Evolutionary conservation across 306 rosid species (phyloP).

Genomic region (Trifolium pratense): DNA sequence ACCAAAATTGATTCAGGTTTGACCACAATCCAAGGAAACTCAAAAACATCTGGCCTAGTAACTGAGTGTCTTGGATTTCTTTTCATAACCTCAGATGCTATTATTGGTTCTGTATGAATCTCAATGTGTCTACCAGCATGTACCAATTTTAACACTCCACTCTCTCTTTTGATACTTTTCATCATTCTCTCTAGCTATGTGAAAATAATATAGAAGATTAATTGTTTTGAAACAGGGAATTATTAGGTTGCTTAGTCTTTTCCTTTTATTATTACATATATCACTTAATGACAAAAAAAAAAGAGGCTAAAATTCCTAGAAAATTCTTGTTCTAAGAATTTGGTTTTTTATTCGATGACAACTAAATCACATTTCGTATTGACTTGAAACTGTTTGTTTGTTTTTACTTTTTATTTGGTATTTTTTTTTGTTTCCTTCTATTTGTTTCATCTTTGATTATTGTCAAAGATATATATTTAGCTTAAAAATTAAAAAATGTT

Average conservation of each 20-base stretch:
- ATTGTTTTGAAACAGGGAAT: slow-evolving; percentile 36
- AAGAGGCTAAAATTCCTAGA: slow-evolving; percentile 13
- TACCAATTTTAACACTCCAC: slow-evolving; percentile 58
- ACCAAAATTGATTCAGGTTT: slow-evolving; percentile 63
- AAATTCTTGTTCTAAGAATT: slow-evolving; percentile 40
- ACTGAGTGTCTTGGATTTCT: slow-evolving; percentile 69
- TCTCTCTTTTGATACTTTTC: slow-evolving; percentile 44
- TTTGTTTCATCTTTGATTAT: neutral
- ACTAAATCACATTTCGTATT: neutral
- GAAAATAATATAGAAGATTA: slow-evolving; percentile 14
- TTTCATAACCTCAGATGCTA: slow-evolving; percentile 59
- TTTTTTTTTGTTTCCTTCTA: neutral
- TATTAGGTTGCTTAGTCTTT: neutral
- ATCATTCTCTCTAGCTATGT: slow-evolving; percentile 32
- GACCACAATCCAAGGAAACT: slow-evolving; percentile 73
- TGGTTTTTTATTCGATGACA: neutral
- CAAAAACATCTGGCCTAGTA: slow-evolving; percentile 70
- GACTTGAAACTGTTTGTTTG: neutral
- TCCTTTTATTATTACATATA: slow-evolving; percentile 22
- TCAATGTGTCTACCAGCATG: slow-evolving; percentile 64
- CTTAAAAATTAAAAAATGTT: neutral
- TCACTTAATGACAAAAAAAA: slow-evolving; percentile 38
- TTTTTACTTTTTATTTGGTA: neutral
- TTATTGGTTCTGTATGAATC: slow-evolving; percentile 53
- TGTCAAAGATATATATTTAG: neutral